Base-by-base conservation (phyloP, 225 moss, liverwort and hornwort species). In the Takakia lepidozioides region DNA sequence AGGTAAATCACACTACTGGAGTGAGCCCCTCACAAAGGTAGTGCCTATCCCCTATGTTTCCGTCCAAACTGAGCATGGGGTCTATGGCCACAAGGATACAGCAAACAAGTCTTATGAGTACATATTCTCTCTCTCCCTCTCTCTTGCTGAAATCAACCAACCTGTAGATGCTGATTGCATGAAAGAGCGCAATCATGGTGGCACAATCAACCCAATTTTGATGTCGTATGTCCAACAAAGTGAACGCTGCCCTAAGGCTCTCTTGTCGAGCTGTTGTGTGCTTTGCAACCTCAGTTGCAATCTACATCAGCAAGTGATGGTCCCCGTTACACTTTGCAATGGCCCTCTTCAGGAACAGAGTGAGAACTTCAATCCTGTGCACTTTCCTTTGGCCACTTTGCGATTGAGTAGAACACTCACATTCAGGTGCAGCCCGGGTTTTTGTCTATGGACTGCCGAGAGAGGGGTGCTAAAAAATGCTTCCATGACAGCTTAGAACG, bases 121-220 rank as follows among this genome's bases (percentile, higher is more conserved):
- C 32, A 32, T 6, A n/a, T n/a, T n/a, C n/a, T n/a, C n/a, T n/a
- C n/a, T n/a, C n/a, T n/a, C n/a, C n/a, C n/a, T n/a, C n/a, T n/a
- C n/a, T n/a, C n/a, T n/a, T n/a, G 32, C 7, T 32, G 32, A 32
- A 11, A 32, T 32, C 11, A 11, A 58, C 56, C 19, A 43, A 89
- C 88, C 82, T 82, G 74, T 70, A 74, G 55, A 49, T 61, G 27
- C 75, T 75, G 49, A 89, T 85, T 36, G 82, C 63, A 51, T 59
- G 65, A 58, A 89, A 72, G 2, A 89, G 71, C 29, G 60, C 46
- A 46, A 27, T 69, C 56, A 80, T 71, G 19, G 68, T 67, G 50
- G 73, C 63, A 52, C 63, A 61, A 38, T 62, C 48, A 29, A 89
- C 83, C 73, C 85, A 75, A 36, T 58, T 54, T 27, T 68, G 81